These are phyloP conservation scores for Austroboletus festivus DNA, from an alignment of 768 basidiomycete genomes.

Conservation along the genomic window DNA sequence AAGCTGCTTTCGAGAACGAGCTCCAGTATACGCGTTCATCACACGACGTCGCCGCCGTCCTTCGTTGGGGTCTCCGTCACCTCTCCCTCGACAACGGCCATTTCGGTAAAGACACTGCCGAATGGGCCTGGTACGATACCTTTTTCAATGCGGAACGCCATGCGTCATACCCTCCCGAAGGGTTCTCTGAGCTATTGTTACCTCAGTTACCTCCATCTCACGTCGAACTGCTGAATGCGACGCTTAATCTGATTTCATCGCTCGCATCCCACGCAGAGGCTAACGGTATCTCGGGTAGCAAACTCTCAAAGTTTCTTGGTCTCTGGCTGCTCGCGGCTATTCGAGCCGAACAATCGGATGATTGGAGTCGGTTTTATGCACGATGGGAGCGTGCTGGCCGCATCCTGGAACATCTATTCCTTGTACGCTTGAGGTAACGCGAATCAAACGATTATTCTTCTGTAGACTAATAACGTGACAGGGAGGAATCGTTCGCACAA, in stretches of 20 bases:
- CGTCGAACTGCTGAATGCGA: constrained; percentile 52
- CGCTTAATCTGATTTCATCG: constrained; percentile 62
- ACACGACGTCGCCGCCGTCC: constrained; percentile 75
- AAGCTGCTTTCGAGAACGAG: constrained; percentile 60
- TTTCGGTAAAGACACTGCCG: constrained; percentile 54
- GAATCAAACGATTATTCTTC: background rate
- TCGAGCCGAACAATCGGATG: constrained; percentile 47
- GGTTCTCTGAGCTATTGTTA: constrained; percentile 58
- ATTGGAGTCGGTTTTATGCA: constrained; percentile 64
- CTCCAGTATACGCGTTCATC: constrained; percentile 62
- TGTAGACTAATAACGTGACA: constrained; percentile 24
- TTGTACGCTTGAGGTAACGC: constrained; percentile 65
- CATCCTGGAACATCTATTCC: constrained; percentile 73
- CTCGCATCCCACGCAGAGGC: constrained; percentile 69
- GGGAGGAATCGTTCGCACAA: constrained; percentile 54
- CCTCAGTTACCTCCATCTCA: constrained; percentile 61
- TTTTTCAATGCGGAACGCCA: constrained; percentile 61
- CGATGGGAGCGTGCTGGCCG: constrained; percentile 75
- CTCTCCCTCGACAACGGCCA: constrained; percentile 55
- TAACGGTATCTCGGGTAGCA: constrained; percentile 76
- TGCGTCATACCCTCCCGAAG: constrained; percentile 57
- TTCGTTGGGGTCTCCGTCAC: constrained; percentile 80
- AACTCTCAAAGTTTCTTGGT: constrained; percentile 68
- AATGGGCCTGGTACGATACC: constrained; percentile 65
- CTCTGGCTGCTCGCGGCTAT: constrained; percentile 63